Conservation (phyloP, 306 rosid species). For the Psophocarpus tetragonolobus region DNA sequence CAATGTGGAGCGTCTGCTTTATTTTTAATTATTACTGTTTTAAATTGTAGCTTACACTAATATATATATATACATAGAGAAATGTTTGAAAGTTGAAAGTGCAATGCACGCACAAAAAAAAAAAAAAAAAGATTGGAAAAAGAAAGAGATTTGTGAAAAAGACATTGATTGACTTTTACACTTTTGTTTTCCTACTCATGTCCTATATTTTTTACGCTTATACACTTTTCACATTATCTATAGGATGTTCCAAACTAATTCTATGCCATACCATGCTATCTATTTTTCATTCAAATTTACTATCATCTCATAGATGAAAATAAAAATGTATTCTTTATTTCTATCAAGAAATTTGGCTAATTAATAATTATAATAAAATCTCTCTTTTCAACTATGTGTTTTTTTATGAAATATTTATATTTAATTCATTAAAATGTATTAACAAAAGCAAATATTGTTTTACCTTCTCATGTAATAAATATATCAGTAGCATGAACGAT, state of each 20-base stretch:
- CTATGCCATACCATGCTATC: not conserved
- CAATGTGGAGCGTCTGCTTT: constrained; percentile 2
- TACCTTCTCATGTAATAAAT: too few species aligned
- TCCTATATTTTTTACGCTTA: not conserved
- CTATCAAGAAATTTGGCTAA: too few species aligned
- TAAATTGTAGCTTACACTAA: constrained; percentile 8
- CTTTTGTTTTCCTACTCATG: not conserved
- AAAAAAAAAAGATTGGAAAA: not conserved
- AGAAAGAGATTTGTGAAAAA: constrained; percentile 16
- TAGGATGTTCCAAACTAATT: not conserved
- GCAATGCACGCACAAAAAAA: not conserved
- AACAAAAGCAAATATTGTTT: too few species aligned
- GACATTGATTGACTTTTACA: constrained; percentile 41
- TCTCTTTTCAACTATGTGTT: too few species aligned
- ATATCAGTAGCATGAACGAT: not conserved
- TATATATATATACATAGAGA: constrained; percentile 39
- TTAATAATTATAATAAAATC: too few species aligned
- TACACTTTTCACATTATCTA: not conserved
- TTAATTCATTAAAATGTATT: too few species aligned
- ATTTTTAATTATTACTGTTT: not conserved
- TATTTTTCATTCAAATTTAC: not conserved
- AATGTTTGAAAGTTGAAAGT: constrained; percentile 1
- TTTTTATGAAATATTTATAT: too few species aligned
- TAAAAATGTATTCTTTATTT: too few species aligned
- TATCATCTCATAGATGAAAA: too few species aligned